phyloP scores from a whole-genome alignment of 805 yeast species.

The Candida glaebosa region DNA sequence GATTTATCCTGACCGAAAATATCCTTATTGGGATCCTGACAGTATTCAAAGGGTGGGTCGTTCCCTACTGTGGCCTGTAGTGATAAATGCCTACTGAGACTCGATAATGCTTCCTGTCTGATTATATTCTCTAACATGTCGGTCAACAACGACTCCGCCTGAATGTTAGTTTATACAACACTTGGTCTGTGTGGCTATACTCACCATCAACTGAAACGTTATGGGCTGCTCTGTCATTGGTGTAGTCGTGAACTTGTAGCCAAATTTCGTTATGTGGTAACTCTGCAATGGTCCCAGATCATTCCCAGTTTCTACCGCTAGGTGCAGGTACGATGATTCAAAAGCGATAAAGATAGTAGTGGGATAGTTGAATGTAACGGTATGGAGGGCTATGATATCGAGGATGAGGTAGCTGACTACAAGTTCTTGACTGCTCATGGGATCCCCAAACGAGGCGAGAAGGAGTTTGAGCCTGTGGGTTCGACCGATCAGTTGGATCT shows the following conservation, averaged over 20 bases:
- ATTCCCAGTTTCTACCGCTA: no score
- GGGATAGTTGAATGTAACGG: background rate
- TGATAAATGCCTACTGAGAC: conserved; percentile 20
- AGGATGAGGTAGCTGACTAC: conserved; percentile 38
- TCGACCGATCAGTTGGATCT: conserved; percentile 47
- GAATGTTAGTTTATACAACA: background rate
- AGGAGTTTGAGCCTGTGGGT: conserved; percentile 84
- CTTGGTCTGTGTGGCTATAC: conserved; percentile 6
- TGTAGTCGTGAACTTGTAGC: no score
- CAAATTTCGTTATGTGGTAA: no score
- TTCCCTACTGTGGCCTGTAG: conserved; percentile 15
- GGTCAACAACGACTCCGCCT: conserved; percentile 33
- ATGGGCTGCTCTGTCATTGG: conserved; percentile 16
- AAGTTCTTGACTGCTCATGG: conserved; percentile 11
- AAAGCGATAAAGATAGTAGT: no score
- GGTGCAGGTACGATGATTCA: no score
- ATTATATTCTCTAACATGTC: conserved; percentile 33
- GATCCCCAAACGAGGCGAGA: conserved; percentile 75
- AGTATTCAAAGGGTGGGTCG: conserved; percentile 9
- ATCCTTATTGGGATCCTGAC: conserved; percentile 27
- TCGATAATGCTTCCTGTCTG: conserved; percentile 25
- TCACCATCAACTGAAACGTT: conserved; percentile 20
- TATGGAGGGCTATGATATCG: conserved; percentile 10
- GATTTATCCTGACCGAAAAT: conserved; percentile 50
- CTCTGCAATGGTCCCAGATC: no score